These are phyloP conservation scores for Calonectria hongkongensis DNA, from an alignment of 2,329 filamentous ascomycete genomes.

Conservation along the genomic window DNA sequence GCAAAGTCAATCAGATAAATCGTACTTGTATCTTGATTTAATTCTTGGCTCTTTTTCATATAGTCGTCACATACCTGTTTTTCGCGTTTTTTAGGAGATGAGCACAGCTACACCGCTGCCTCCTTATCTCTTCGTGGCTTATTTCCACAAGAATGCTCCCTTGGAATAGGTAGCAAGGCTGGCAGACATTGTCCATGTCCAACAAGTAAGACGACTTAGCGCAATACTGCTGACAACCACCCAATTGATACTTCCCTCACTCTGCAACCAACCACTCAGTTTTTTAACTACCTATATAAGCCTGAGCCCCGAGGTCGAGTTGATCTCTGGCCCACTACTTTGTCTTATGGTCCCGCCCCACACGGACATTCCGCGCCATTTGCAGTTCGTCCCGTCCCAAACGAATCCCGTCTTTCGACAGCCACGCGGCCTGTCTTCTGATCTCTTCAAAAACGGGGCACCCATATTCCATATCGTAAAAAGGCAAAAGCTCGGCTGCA, in stretches of 20 bases:
- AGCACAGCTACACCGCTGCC: neutral
- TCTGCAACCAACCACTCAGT: neutral
- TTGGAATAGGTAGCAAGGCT: neutral
- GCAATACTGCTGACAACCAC: neutral
- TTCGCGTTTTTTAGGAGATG: neutral
- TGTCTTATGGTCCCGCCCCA: neutral
- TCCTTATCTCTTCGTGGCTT: constrained; percentile 1
- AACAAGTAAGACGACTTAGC: neutral
- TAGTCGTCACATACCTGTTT: neutral
- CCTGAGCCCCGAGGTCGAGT: neutral
- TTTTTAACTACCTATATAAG: constrained; percentile 4
- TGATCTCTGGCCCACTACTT: constrained; percentile 8
- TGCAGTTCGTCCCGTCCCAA: constrained; percentile 4
- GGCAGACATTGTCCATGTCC: neutral
- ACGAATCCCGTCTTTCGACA: constrained; percentile 11
- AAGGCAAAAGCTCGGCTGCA: constrained; percentile 24
- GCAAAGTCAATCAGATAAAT: constrained; percentile 19
- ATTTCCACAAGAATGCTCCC: neutral
- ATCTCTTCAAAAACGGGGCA: constrained; percentile 18
- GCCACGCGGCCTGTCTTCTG: constrained; percentile 29
- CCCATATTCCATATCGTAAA: constrained; percentile 30
- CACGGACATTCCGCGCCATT: neutral
- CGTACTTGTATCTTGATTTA: neutral
- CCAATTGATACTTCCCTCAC: neutral
- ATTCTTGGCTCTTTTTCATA: neutral